A percentile compares a stretch with the other conserved stretches of the same genome.
These are phyloP conservation scores for Cordyceps cicadae DNA, from an alignment of 2,329 filamentous ascomycete genomes.

Conservation along the genomic window DNA sequence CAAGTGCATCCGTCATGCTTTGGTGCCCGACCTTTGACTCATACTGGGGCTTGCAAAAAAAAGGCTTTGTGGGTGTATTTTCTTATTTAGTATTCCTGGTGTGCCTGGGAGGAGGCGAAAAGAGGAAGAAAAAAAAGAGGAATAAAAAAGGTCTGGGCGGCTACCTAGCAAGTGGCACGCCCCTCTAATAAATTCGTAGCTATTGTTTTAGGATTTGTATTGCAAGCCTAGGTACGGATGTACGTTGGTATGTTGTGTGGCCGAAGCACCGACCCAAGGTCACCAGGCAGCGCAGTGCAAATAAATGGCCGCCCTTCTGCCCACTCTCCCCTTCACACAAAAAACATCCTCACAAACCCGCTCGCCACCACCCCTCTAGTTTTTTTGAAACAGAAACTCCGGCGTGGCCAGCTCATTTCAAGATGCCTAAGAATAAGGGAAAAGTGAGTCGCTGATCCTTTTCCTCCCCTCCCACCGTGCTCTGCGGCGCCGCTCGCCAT, in stretches of 20 bases:
- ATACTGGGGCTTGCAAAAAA: slow-evolving; percentile 9
- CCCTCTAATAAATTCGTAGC: slow-evolving; percentile 2
- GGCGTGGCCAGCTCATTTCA: slow-evolving; percentile 22
- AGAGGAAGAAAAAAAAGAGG: background rate
- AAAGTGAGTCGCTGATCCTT: slow-evolving; percentile 54
- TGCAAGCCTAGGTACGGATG: background rate
- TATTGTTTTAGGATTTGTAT: background rate
- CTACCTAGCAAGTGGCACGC: background rate
- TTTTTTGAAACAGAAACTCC: background rate
- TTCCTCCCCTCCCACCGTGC: background rate
- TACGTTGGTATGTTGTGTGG: background rate
- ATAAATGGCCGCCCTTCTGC: slow-evolving; percentile 10
- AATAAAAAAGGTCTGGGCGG: background rate
- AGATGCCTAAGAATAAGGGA: slow-evolving; percentile 99
- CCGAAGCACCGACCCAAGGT: background rate
- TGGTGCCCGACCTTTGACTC: slow-evolving; percentile 10
- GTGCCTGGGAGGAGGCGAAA: background rate
- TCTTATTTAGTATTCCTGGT: background rate
- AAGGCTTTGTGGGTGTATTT: background rate
- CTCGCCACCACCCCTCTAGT: slow-evolving; percentile 1
- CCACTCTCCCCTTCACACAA: slow-evolving; percentile 7
- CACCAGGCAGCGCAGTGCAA: background rate
- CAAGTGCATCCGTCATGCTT: background rate
- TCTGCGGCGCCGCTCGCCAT: background rate
- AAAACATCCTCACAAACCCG: slow-evolving; percentile 13